Percentiles rank a stretch among this genome's conserved stretches.
phyloP scores from a whole-genome alignment of 805 yeast genomes.

The Ogataea nonfermentans region DNA sequence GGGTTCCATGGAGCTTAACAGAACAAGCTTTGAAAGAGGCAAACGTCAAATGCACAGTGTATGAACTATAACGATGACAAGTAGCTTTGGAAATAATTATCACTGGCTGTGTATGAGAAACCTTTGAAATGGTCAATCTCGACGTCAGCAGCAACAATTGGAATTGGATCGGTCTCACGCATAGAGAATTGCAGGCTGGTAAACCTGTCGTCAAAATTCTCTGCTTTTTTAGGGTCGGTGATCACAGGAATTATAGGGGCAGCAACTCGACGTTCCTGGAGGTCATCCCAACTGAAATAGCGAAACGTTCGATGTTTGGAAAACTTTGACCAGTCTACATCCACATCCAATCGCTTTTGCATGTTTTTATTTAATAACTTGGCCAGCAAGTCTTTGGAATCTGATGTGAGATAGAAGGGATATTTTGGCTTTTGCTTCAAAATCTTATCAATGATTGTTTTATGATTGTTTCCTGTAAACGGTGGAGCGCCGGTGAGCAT shows the following conservation, averaged over 20 bases:
- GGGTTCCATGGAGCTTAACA: constrained; percentile 75
- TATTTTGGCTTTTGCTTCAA: constrained; percentile 58
- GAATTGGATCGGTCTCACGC: constrained; percentile 8
- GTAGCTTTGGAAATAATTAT: constrained; percentile 35
- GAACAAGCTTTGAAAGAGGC: constrained; percentile 46
- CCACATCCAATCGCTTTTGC: constrained; percentile 56
- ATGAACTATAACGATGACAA: constrained; percentile 34
- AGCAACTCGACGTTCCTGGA: constrained; percentile 45
- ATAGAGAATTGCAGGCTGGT: constrained; percentile 51
- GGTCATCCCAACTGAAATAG: constrained; percentile 61
- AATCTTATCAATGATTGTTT: constrained; percentile 68
- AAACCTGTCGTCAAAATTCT: constrained; percentile 74
- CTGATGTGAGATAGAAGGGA: constrained; percentile 71
- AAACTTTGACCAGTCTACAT: constrained; percentile 49
- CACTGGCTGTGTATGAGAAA: constrained; percentile 44
- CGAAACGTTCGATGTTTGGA: constrained; percentile 71
- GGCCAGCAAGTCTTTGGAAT: constrained; percentile 70
- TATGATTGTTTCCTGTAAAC: constrained; percentile 76
- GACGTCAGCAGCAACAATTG: constrained; percentile 1
- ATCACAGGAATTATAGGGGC: constrained; percentile 80
- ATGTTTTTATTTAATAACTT: constrained; percentile 68
- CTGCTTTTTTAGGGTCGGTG: constrained; percentile 72
- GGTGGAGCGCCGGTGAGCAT: constrained; percentile 85
- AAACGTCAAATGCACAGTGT: constrained; percentile 43
- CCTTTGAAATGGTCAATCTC: constrained; percentile 37